Evolutionary conservation across 306 rosid species (phyloP).

Genomic region (Dalbergia oliveri): DNA sequence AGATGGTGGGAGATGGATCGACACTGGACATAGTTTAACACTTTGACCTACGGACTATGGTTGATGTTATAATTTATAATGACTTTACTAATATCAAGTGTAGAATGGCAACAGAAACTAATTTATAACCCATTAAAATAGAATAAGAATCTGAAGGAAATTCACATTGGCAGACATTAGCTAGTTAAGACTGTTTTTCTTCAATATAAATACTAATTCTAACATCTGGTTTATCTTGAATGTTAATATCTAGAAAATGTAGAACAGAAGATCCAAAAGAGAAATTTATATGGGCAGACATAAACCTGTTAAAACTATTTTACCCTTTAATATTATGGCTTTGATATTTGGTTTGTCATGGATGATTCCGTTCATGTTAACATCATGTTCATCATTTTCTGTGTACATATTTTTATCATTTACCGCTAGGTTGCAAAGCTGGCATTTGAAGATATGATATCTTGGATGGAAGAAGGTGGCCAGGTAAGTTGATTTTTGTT

Average conservation of each 20-base stretch:
- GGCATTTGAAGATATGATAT: conserved; percentile 98
- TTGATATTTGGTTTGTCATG: conserved; percentile 36
- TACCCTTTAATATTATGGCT: background rate
- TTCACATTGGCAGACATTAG: conserved; percentile 21
- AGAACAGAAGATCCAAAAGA: conserved; percentile 21
- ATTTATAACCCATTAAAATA: conserved; percentile 9
- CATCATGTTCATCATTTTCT: conserved; percentile 61
- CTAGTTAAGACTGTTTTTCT: background rate
- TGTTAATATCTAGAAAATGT: conserved; percentile 48
- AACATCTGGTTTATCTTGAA: conserved; percentile 34
- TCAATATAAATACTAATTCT: conserved; percentile 28
- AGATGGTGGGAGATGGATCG: conserved; percentile 1
- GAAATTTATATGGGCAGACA: background rate
- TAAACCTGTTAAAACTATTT: conserved; percentile 11
- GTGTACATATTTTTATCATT: conserved; percentile 75
- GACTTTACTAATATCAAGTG: conserved; percentile 18
- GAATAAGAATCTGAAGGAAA: conserved; percentile 27
- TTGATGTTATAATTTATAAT: conserved; percentile 24
- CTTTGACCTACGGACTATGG: background rate
- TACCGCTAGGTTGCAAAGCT: conserved; percentile 97
- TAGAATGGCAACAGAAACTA: conserved; percentile 16
- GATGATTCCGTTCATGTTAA: conserved; percentile 48
- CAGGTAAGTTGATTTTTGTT: conserved; percentile 71
- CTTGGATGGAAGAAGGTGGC: conserved; percentile 99
- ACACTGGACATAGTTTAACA: background rate